Evolutionary conservation across 2,329 filamentous ascomycete species (phyloP).

Genomic region (Meredithiella fracta): DNA sequence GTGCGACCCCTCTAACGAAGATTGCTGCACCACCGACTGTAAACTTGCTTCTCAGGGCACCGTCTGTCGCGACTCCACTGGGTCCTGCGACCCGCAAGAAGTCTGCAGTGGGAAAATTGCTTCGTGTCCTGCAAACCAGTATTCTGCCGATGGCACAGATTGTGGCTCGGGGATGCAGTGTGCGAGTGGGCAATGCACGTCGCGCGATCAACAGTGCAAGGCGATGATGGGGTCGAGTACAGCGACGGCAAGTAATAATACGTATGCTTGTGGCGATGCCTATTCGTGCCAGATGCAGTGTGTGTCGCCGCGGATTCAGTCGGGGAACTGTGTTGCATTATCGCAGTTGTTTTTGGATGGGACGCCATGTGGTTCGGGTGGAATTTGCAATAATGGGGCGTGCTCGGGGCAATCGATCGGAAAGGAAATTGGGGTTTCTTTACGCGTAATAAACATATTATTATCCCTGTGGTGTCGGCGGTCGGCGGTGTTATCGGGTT

Average conservation of each 20-base stretch:
- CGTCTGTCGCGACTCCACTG: conserved; percentile 65
- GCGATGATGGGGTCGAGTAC: conserved; percentile 63
- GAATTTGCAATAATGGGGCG: conserved; percentile 59
- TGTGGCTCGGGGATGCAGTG: conserved; percentile 63
- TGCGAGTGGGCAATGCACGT: conserved; percentile 88
- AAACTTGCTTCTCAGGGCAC: conserved; percentile 49
- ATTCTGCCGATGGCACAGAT: conserved; percentile 48
- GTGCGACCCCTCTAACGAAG: conserved; percentile 69
- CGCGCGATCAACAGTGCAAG: conserved; percentile 75
- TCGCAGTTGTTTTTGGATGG: conserved; percentile 91
- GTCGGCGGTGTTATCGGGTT: conserved; percentile 60
- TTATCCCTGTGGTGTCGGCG: conserved; percentile 61
- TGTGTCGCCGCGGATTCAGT: conserved; percentile 48
- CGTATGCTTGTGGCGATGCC: conserved; percentile 49
- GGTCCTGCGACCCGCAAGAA: conserved; percentile 73
- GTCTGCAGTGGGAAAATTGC: conserved; percentile 58
- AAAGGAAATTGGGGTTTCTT: conserved; percentile 66
- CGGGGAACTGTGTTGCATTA: conserved; percentile 53
- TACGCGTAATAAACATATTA: conserved; percentile 55
- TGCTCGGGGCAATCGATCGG: conserved; percentile 56
- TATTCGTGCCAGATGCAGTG: conserved; percentile 61
- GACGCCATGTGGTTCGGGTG: conserved; percentile 66
- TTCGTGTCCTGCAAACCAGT: conserved; percentile 57
- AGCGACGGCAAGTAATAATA: conserved; percentile 58
- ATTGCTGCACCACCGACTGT: conserved; percentile 56